These are phyloP conservation scores for Metschnikowia proteae DNA, from an alignment of 805 yeast species.

Conservation along the genomic window DNA sequence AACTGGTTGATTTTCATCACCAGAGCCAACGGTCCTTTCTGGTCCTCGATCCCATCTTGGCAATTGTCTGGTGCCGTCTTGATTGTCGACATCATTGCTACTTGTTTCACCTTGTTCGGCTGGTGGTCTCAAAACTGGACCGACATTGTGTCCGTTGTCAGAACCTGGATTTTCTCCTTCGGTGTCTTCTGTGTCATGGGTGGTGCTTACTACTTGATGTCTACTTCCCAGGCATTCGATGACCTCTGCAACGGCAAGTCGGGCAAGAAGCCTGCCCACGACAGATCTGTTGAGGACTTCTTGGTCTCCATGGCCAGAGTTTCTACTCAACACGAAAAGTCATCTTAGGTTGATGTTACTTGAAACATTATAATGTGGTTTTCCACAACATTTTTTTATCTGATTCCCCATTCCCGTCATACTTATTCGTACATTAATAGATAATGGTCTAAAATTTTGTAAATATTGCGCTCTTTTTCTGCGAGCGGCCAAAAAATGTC, in stretches of 20 bases:
- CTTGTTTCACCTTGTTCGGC: slow-evolving; percentile 89
- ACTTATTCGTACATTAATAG: slow-evolving; percentile 27
- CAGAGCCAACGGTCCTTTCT: slow-evolving; percentile 97
- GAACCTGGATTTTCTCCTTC: slow-evolving; percentile 93
- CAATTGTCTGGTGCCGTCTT: slow-evolving; percentile 93
- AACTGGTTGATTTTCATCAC: slow-evolving; percentile 97
- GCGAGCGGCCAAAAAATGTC: not conserved
- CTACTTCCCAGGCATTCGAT: slow-evolving; percentile 75
- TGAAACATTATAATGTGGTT: slow-evolving; percentile 5
- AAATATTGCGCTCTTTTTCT: too few species aligned
- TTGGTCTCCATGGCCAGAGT: slow-evolving; percentile 85
- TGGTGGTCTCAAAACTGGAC: slow-evolving; percentile 99
- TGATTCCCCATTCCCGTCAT: slow-evolving; percentile 28
- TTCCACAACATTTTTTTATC: slow-evolving; percentile 12
- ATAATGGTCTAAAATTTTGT: slow-evolving; percentile 15
- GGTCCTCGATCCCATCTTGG: slow-evolving; percentile 96
- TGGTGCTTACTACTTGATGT: slow-evolving; percentile 94
- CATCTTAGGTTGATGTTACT: slow-evolving; percentile 41
- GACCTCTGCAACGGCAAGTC: slow-evolving; percentile 81
- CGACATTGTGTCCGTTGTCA: slow-evolving; percentile 89
- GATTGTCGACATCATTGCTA: slow-evolving; percentile 84
- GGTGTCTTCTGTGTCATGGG: slow-evolving; percentile 96
- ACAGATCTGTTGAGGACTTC: slow-evolving; percentile 80
- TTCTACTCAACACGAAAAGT: slow-evolving; percentile 84
- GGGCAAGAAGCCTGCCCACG: slow-evolving; percentile 50